These are phyloP conservation scores for Verticillium tricorpus DNA, from an alignment of 2,329 filamentous ascomycete species.

Conservation along the genomic window DNA sequence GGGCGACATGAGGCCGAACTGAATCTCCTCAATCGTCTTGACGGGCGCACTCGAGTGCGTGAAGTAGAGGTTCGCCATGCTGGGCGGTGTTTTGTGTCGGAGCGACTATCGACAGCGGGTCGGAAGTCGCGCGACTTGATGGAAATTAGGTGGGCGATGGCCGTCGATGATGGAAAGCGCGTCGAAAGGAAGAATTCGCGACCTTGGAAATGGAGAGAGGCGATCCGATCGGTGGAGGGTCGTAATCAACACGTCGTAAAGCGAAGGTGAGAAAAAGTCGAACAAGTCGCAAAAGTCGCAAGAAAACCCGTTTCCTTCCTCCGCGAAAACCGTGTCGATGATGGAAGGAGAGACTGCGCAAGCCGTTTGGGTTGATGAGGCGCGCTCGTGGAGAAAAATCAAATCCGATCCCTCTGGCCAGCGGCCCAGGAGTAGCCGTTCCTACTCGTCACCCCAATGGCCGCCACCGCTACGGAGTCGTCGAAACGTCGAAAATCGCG, in stretches of 20 bases:
- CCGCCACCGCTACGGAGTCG: slow-evolving; percentile 28
- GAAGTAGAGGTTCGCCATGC: slow-evolving; percentile 90
- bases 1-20: slow-evolving; percentile 95
- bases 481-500: slow-evolving; percentile 31
- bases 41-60: slow-evolving; percentile 90
- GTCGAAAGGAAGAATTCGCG: background rate
- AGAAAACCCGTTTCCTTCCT: slow-evolving; percentile 10
- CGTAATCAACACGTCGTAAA: slow-evolving; percentile 6
- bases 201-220: background rate
- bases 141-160: background rate
- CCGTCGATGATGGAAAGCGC: background rate
- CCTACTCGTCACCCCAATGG: slow-evolving; percentile 31
- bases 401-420: slow-evolving; percentile 27
- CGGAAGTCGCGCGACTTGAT: background rate
- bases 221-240: background rate
- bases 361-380: slow-evolving; percentile 29
- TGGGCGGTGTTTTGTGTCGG: slow-evolving; percentile 25
- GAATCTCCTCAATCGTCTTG: slow-evolving; percentile 97
- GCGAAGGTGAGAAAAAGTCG: slow-evolving; percentile 17
- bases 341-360: slow-evolving; percentile 25
- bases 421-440: slow-evolving; percentile 41
- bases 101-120: background rate
- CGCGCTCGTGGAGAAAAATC: background rate
- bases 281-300: slow-evolving; percentile 14
- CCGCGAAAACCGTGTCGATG: slow-evolving; percentile 17